Conservation (phyloP, 2,329 filamentous ascomycete species). For the Aspergillus japonicus region DNA sequence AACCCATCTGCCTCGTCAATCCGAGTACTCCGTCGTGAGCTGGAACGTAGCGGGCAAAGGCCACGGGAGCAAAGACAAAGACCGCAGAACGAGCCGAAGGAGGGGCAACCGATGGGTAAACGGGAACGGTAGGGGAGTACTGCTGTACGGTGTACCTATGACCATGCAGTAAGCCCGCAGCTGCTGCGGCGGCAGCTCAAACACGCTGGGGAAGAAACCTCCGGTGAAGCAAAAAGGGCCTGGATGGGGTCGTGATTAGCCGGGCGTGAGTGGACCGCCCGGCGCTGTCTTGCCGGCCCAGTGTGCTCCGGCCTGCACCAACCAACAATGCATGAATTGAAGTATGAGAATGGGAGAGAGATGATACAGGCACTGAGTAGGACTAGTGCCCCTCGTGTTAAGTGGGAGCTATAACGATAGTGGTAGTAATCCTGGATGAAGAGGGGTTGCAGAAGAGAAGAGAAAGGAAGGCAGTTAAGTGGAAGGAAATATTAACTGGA, state of each 20-base stretch:
- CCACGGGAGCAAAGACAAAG: not conserved
- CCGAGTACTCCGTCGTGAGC: not conserved
- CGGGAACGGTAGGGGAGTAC: not conserved
- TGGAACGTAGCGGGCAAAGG: not conserved
- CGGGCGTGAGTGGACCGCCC: constrained; percentile 8
- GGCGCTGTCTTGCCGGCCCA: not conserved
- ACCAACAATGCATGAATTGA: not conserved
- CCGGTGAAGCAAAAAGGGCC: constrained; percentile 4
- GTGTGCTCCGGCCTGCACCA: constrained; percentile 4
- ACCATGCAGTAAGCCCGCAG: not conserved
- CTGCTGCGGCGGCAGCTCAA: not conserved
- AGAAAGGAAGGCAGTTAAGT: not conserved
- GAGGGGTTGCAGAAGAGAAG: not conserved
- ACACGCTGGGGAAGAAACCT: not conserved
- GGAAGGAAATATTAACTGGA: not conserved
- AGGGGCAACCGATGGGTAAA: not conserved
- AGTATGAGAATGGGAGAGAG: not conserved
- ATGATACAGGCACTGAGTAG: not conserved
- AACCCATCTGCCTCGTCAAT: not conserved
- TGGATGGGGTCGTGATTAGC: constrained; percentile 5
- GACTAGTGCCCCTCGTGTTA: not conserved
- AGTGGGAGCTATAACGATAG: too few species aligned
- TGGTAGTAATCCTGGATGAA: not conserved
- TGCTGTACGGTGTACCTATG: not conserved
- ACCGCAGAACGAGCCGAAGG: not conserved